These are phyloP conservation scores for Phytophthora cryptogea DNA, from an alignment of 352 stramenopile species.

Conservation along the genomic window DNA sequence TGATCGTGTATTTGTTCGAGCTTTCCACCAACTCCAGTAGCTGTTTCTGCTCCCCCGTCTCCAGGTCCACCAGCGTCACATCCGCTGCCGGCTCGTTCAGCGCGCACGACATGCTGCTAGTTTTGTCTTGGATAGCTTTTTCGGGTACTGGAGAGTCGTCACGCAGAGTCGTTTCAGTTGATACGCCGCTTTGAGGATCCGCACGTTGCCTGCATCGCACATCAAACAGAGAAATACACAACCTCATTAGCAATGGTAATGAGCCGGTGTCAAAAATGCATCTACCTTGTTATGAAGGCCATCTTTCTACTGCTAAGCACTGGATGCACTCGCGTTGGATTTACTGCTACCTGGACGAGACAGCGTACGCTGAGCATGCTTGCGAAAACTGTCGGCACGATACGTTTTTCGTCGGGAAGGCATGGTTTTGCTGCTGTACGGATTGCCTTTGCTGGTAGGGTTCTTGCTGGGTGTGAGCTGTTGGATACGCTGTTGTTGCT, in stretches of 20 bases:
- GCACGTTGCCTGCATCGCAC: neutral
- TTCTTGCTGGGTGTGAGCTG: slow-evolving; percentile 46
- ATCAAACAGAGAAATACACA: neutral
- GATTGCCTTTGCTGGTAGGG: slow-evolving; percentile 30
- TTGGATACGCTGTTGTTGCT: slow-evolving; percentile 60
- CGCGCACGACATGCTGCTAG: slow-evolving; percentile 45
- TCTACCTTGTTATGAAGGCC: neutral
- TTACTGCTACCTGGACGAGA: slow-evolving; percentile 26
- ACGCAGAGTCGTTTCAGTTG: slow-evolving; percentile 15
- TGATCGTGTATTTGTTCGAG: slow-evolving; percentile 43
- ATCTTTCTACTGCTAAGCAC: slow-evolving; percentile 16
- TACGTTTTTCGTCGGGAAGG: slow-evolving; percentile 53
- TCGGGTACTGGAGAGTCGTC: slow-evolving; percentile 5
- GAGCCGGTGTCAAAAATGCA: slow-evolving; percentile 1
- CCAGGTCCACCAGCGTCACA: slow-evolving; percentile 53
- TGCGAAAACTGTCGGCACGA: slow-evolving; percentile 51
- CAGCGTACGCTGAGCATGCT: slow-evolving; percentile 39
- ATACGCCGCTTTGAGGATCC: slow-evolving; percentile 1
- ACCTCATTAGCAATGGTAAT: neutral
- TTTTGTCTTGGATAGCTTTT: neutral
- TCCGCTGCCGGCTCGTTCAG: slow-evolving; percentile 57
- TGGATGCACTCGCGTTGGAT: slow-evolving; percentile 29
- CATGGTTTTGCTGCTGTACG: slow-evolving; percentile 55
- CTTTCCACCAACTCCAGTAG: slow-evolving; percentile 41
- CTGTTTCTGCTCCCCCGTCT: slow-evolving; percentile 44